Percentiles rank a stretch among this genome's conserved stretches.
Evolutionary conservation across 2,329 filamentous ascomycete species (phyloP).

Genomic region (Knoxdaviesia proteae): DNA sequence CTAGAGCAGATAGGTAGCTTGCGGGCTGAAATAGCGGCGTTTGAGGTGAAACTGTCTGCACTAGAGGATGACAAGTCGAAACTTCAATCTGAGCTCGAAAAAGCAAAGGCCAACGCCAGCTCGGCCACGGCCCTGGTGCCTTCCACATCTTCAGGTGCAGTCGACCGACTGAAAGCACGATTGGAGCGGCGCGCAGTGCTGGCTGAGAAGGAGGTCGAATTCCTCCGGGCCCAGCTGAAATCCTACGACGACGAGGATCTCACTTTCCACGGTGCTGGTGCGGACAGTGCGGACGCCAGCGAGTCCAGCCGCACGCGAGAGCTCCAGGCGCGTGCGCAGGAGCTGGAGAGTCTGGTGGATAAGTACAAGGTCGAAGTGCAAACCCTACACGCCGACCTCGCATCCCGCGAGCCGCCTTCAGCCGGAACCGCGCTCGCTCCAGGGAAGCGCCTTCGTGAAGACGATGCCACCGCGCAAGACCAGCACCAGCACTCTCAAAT

Average conservation of each 20-base stretch:
- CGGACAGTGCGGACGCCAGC: slow-evolving; percentile 27
- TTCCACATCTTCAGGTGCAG: no score
- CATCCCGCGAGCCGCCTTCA: slow-evolving; percentile 30
- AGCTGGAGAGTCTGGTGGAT: slow-evolving; percentile 73
- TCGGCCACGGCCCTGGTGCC: slow-evolving; percentile 13
- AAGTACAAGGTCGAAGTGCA: slow-evolving; percentile 69
- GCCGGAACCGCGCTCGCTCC: slow-evolving; percentile 12
- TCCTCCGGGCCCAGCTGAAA: slow-evolving; percentile 78
- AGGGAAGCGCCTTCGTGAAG: slow-evolving; percentile 42
- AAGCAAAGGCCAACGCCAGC: slow-evolving; percentile 31
- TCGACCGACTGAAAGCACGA: no score
- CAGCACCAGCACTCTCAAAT: slow-evolving; percentile 46
- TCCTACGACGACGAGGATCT: slow-evolving; percentile 74
- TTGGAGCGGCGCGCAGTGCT: slow-evolving; percentile 44
- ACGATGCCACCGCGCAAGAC: slow-evolving; percentile 31
- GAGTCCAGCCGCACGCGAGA: slow-evolving; percentile 1
- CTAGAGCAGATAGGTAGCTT: slow-evolving; percentile 60
- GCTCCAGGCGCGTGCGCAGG: slow-evolving; percentile 43
- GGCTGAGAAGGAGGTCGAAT: slow-evolving; percentile 82
- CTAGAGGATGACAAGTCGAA: slow-evolving; percentile 49
- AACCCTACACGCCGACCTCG: slow-evolving; percentile 52
- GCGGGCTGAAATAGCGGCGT: slow-evolving; percentile 58
- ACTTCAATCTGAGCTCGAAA: slow-evolving; percentile 50
- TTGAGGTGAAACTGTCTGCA: slow-evolving; percentile 51
- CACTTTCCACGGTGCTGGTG: slow-evolving; percentile 61